These are phyloP conservation scores for Candolleomyces eurysporus DNA, from an alignment of 768 basidiomycete species.

Conservation along the genomic window DNA sequence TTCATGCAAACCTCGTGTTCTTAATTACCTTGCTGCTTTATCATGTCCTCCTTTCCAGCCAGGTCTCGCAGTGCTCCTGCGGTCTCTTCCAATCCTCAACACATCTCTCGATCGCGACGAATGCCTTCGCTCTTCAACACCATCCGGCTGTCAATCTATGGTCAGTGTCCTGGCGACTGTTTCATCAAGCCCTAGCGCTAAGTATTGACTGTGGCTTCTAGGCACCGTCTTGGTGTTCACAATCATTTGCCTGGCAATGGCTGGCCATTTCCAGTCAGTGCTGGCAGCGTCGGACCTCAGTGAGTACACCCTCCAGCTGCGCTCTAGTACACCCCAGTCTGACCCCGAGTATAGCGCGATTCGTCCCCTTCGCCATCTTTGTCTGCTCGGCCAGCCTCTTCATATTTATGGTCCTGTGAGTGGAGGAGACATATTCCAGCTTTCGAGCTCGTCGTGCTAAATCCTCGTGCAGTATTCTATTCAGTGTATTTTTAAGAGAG, in stretches of 20 bases:
- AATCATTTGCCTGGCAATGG: constrained; percentile 75
- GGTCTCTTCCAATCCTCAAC: constrained; percentile 25
- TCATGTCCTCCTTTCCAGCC: constrained; percentile 36
- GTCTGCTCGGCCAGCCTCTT: constrained; percentile 70
- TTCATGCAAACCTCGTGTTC: constrained; percentile 50
- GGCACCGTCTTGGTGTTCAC: constrained; percentile 72
- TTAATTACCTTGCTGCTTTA: constrained; percentile 35
- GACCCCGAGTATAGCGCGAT: constrained; percentile 58
- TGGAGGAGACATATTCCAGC: constrained; percentile 11
- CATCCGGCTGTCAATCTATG: constrained; percentile 64
- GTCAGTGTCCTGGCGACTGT: constrained; percentile 34
- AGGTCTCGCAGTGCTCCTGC: constrained; percentile 14
- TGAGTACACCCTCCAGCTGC: constrained; percentile 33
- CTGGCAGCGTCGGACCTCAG: constrained; percentile 78
- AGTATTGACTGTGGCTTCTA: constrained; percentile 22
- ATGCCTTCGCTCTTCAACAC: constrained; percentile 77
- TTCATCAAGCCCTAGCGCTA: constrained; percentile 1
- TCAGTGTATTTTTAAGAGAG: constrained; percentile 59
- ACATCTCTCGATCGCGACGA: constrained; percentile 30
- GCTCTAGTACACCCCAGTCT: constrained; percentile 7
- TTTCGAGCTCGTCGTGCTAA: not conserved
- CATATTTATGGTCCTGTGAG: constrained; percentile 67
- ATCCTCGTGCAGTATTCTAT: constrained; percentile 48
- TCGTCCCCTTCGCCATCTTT: constrained; percentile 83
- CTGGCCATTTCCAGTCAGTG: constrained; percentile 71